A percentile compares a stretch with the other conserved stretches of the same genome.
Evolutionary conservation across 768 basidiomycete genomes (phyloP).

Genomic region (Calocera viscosa): DNA sequence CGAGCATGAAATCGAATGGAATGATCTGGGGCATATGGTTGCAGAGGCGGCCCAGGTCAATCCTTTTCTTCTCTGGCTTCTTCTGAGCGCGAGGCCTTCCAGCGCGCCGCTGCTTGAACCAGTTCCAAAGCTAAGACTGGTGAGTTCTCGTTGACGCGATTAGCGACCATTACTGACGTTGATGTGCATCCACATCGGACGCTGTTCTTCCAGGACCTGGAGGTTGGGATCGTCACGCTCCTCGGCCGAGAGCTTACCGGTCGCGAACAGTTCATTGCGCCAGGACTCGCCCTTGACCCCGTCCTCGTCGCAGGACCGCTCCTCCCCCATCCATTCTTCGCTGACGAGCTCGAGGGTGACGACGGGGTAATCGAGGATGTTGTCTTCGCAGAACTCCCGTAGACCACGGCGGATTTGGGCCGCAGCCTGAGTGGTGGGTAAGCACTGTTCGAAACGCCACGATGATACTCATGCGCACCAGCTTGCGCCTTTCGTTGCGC

Average conservation of each 20-base stretch:
- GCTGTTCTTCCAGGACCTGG: background rate
- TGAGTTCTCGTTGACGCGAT: background rate
- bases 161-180: background rate
- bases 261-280: background rate
- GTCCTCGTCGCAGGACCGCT: background rate
- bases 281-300: background rate
- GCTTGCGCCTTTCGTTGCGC: background rate
- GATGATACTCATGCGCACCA: background rate
- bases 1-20: background rate
- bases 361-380: background rate
- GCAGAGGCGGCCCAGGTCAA: background rate
- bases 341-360: background rate
- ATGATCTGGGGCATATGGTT: background rate
- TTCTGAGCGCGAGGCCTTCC: background rate
- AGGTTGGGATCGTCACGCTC: background rate
- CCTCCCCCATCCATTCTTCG: slow-evolving; percentile 3
- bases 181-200: background rate
- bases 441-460: background rate
- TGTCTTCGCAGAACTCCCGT: background rate
- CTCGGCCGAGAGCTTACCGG: background rate
- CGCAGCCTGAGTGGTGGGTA: background rate
- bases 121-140: background rate
- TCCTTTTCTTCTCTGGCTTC: background rate
- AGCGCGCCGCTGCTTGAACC: background rate
- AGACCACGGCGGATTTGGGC: background rate